These are phyloP conservation scores for Conringia planisiliqua DNA, from an alignment of 345 rosid species.

Conservation along the genomic window DNA sequence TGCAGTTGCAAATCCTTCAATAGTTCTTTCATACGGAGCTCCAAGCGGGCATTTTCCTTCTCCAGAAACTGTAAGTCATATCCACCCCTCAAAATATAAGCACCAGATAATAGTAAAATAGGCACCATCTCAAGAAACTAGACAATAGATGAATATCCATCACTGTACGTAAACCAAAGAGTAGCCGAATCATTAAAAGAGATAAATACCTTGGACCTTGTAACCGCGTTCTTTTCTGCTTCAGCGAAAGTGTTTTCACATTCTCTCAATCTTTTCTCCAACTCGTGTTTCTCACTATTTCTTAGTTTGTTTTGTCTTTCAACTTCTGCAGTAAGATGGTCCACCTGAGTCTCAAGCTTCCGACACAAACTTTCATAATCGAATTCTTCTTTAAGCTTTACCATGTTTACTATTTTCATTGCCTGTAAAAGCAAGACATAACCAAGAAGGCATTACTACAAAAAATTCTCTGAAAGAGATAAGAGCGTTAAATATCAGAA, in stretches of 20 bases:
- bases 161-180: background rate
- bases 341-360: conserved; percentile 77
- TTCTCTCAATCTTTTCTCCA: conserved; percentile 57
- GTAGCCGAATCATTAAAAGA: conserved; percentile 31
- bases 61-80: conserved; percentile 53
- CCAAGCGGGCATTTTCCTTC: conserved; percentile 62
- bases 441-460: conserved; percentile 7
- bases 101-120: background rate
- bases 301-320: conserved; percentile 76
- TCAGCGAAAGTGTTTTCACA: conserved; percentile 47
- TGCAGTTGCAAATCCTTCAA: conserved; percentile 50
- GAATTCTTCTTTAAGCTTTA: conserved; percentile 90
- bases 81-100: conserved; percentile 12
- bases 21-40: conserved; percentile 48
- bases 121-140: conserved; percentile 11
- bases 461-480: background rate
- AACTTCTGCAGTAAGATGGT: conserved; percentile 78
- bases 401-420: conserved; percentile 87
- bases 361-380: conserved; percentile 91
- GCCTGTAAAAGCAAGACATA: conserved; percentile 54
- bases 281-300: conserved; percentile 48
- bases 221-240: conserved; percentile 44
- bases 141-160: background rate
- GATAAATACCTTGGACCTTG: conserved; percentile 77
- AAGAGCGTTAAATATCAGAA: background rate